A percentile compares a stretch with the other conserved stretches of the same genome.
Evolutionary conservation across 2,329 filamentous ascomycete species (phyloP).

Genomic region (Neopestalotiopsis rosae): DNA sequence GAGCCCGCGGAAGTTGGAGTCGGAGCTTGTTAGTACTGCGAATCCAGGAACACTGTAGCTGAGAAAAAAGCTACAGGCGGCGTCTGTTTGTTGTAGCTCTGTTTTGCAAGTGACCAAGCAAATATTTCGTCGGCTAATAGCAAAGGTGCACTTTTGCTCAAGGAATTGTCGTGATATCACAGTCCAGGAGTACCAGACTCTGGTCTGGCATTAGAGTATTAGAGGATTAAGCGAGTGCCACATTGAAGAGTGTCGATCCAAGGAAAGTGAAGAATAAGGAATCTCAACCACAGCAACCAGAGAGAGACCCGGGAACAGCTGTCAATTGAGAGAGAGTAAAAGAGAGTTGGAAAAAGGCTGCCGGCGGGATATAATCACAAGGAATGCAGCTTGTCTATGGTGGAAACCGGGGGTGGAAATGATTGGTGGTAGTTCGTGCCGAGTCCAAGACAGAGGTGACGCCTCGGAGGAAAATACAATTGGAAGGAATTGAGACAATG

Average conservation of each 20-base stretch:
- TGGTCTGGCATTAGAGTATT: slow-evolving; percentile 34
- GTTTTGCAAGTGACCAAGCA: not conserved
- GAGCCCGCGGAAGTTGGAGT: not conserved
- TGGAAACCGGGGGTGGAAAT: slow-evolving; percentile 24
- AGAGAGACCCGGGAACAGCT: slow-evolving; percentile 12
- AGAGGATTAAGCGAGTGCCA: slow-evolving; percentile 32
- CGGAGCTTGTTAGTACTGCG: not conserved
- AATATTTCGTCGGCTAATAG: not conserved
- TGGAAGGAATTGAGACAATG: slow-evolving; percentile 32
- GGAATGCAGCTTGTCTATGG: slow-evolving; percentile 35
- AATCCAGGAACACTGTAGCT: not conserved
- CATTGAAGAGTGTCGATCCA: slow-evolving; percentile 27
- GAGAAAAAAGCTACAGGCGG: not conserved
- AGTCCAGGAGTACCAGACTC: slow-evolving; percentile 37
- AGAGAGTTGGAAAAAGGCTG: slow-evolving; percentile 21
- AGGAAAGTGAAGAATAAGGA: slow-evolving; percentile 20
- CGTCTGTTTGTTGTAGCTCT: not conserved
- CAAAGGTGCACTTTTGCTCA: not conserved
- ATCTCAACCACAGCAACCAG: slow-evolving; percentile 21
- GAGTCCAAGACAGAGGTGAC: slow-evolving; percentile 37
- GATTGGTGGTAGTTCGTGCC: slow-evolving; percentile 1
- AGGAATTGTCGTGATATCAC: slow-evolving; percentile 17
- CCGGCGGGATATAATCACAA: slow-evolving; percentile 25
- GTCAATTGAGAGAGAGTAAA: slow-evolving; percentile 17
- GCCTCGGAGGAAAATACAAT: slow-evolving; percentile 28